Evolutionary conservation across 768 basidiomycete species (phyloP), one percentile per base, ranked within the genome.

Genomic region (Naematelia aurantialba): DNA sequence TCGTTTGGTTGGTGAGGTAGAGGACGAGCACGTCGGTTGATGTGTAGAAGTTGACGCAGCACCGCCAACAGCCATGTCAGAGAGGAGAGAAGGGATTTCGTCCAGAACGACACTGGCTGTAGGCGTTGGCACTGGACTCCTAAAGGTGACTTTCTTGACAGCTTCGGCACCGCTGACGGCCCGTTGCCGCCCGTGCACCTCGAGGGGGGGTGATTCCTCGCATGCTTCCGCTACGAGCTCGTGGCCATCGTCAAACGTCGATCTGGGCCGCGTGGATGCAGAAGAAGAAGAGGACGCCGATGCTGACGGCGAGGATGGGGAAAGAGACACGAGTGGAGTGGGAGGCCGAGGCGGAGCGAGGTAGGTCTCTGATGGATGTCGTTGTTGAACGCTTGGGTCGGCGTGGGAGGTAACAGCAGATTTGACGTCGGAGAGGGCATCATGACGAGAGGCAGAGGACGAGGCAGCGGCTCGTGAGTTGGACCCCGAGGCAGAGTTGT

Each of bases 111-210:
- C 60, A 34, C 68, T 69, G 0, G 63, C 48, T 2, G 68, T 63
- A 13, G 67, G 70, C 2, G 70, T 72, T 2, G 70, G 70, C 12
- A 51, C 58, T 8, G 70, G 70, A 48, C 63, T 63, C 39, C 67
- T 58, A 39, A 72, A 72, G 2, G 70, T 72, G 21, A 72, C 70
- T 42, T 72, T 72, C 49, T 72, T 72, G 29, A 56, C 65, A n/a
- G 42, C 62, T n/a, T 21, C 49, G 19, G 24, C 54, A 12, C 30
- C 39, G 22, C 57, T 62, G 21, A 58, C 25, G 13, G 52, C 51
- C 27, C 55, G 56, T 27, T 29, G n/a, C 52, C 39, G 19, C 31
- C 13, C 48, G 26, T 27, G 13, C 25, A 45, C 57, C 61, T 47
- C 44, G n/a, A 51, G 5, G 14, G 17, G 17, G 29, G 5, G 55